Evolutionary conservation across 192 early-diverging fungal genomes (phyloP).

Genomic region (Coemansia sp.): DNA sequence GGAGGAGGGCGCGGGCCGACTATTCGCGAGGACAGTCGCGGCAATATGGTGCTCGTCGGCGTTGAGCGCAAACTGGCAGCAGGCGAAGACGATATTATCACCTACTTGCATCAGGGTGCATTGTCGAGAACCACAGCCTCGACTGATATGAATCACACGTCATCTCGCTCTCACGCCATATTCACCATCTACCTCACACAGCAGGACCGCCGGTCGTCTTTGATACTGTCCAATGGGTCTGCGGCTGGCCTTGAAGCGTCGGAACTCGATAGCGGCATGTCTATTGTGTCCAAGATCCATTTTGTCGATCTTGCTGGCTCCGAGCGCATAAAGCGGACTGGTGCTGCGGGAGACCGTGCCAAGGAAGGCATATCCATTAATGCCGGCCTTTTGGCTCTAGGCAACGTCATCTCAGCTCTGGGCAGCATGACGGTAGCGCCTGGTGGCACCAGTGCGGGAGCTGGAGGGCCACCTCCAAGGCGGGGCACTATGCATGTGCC

Average conservation of each 20-base stretch:
- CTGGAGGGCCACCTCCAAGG: conserved; percentile 24
- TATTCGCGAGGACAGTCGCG: conserved; percentile 83
- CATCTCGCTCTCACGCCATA: conserved; percentile 95
- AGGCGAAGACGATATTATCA: conserved; percentile 68
- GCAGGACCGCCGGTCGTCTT: conserved; percentile 63
- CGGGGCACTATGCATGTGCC: conserved; percentile 73
- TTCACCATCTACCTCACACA: conserved; percentile 84
- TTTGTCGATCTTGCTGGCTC: conserved; percentile 99
- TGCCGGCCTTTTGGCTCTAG: conserved; percentile 90
- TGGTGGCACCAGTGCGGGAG: not conserved
- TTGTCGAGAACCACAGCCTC: conserved; percentile 82
- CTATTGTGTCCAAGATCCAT: conserved; percentile 84
- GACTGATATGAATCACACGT: conserved; percentile 96
- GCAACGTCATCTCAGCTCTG: conserved; percentile 96
- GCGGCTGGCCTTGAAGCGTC: conserved; percentile 1
- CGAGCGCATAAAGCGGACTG: conserved; percentile 92
- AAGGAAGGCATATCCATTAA: conserved; percentile 99
- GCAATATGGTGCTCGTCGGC: conserved; percentile 84
- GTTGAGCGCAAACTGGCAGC: conserved; percentile 73
- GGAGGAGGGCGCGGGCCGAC: conserved; percentile 56
- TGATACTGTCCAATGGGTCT: not conserved
- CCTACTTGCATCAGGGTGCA: conserved; percentile 68
- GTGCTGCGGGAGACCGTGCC: conserved; percentile 89
- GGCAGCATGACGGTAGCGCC: conserved; percentile 58
- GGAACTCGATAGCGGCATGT: conserved; percentile 21